These are phyloP conservation scores for Microsporum audouinii DNA, from an alignment of 2,329 filamentous ascomycete genomes.

Conservation along the genomic window DNA sequence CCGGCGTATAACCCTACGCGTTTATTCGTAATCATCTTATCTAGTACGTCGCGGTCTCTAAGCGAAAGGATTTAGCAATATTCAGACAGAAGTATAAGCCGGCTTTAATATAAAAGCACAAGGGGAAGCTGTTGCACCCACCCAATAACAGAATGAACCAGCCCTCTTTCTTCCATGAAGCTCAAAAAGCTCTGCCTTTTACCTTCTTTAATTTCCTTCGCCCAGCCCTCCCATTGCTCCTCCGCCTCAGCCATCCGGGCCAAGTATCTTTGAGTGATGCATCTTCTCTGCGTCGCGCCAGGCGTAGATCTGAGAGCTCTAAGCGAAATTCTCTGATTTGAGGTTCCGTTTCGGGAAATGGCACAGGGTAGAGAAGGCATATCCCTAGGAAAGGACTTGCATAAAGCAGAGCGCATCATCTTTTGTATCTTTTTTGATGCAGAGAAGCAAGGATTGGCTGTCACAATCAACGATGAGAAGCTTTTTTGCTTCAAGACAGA, in stretches of 20 bases:
- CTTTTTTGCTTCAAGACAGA: neutral
- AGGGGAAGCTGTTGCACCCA: neutral
- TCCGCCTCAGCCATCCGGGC: constrained; percentile 30
- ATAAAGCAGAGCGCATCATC: neutral
- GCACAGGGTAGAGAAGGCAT: neutral
- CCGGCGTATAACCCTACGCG: constrained; percentile 38
- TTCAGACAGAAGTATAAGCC: neutral
- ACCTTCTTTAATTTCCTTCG: constrained; percentile 34
- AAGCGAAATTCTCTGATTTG: neutral
- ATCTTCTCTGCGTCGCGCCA: constrained; percentile 17
- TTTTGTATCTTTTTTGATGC: neutral
- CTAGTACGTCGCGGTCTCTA: constrained; percentile 34
- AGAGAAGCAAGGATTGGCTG: neutral
- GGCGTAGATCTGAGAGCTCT: neutral
- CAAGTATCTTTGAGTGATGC: constrained; percentile 29
- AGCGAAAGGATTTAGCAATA: neutral
- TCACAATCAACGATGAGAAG: neutral
- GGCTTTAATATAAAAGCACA: neutral
- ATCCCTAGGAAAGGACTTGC: neutral
- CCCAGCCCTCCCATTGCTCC: constrained; percentile 30
- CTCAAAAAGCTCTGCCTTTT: constrained; percentile 34
- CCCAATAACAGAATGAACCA: constrained; percentile 38
- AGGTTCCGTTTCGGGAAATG: neutral
- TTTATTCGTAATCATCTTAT: constrained; percentile 36
- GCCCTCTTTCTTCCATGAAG: constrained; percentile 36